These are phyloP conservation scores for Schizopora paradoxa DNA, from an alignment of 1,284 basidiomycete species.

Conservation along the genomic window DNA sequence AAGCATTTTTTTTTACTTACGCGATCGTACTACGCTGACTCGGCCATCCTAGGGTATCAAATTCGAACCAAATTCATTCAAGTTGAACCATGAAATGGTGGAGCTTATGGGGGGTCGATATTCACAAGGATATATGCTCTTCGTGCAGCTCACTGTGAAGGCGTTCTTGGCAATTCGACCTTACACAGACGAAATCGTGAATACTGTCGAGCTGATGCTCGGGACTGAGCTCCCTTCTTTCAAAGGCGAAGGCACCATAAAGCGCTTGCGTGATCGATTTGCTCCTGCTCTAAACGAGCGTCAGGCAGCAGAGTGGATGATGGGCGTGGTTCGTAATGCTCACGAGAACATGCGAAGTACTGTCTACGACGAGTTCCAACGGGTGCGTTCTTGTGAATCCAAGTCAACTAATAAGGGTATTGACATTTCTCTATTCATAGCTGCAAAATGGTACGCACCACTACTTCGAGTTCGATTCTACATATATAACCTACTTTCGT, in stretches of 20 bases:
- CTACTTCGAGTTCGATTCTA: not conserved
- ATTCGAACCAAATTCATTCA: conserved; percentile 97
- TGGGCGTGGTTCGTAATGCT: conserved; percentile 84
- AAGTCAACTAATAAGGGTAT: not conserved
- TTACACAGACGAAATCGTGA: conserved; percentile 84
- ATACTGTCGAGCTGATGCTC: conserved; percentile 89
- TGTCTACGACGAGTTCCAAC: conserved; percentile 90
- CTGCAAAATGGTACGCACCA: conserved; percentile 14
- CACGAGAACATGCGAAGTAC: conserved; percentile 91
- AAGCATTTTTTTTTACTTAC: conserved; percentile 26
- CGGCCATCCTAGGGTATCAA: conserved; percentile 74
- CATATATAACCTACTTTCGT: conserved; percentile 1
- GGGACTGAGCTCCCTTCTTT: conserved; percentile 93
- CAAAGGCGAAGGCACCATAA: conserved; percentile 92
- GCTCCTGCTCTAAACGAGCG: conserved; percentile 79
- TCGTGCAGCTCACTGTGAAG: conserved; percentile 92
- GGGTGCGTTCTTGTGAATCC: conserved; percentile 41
- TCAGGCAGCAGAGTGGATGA: conserved; percentile 91
- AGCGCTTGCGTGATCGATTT: conserved; percentile 84
- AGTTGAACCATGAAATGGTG: conserved; percentile 98
- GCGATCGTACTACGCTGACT: conserved; percentile 18
- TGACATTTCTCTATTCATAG: conserved; percentile 3
- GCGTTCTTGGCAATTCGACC: conserved; percentile 94
- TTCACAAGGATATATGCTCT: conserved; percentile 90
- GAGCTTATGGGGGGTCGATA: conserved; percentile 93